phyloP scores from a whole-genome alignment of 148 eudicot genomes.

The Silene latifolia region DNA sequence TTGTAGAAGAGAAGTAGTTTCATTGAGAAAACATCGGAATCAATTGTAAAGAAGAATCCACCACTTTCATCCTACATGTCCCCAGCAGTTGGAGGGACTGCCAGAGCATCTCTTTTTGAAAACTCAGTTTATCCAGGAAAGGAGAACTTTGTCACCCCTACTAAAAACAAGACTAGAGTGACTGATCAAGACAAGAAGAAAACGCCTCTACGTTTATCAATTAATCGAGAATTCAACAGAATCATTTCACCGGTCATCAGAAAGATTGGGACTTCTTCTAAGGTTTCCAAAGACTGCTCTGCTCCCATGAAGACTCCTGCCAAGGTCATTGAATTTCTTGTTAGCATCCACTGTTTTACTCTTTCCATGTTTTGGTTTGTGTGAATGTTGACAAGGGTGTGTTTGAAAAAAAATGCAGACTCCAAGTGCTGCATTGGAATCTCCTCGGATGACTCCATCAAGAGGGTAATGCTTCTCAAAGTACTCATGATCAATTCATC shows the following conservation, averaged over 20 bases:
- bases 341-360: not conserved
- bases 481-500: not conserved
- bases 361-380: not conserved
- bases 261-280: constrained; percentile 43
- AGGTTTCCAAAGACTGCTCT: constrained; percentile 36
- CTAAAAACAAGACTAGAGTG: constrained; percentile 29
- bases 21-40: constrained; percentile 27
- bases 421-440: constrained; percentile 9
- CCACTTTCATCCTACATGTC: constrained; percentile 47
- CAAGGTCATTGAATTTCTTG: constrained; percentile 18
- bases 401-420: constrained; percentile 19
- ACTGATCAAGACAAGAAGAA: constrained; percentile 39
- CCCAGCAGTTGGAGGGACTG: constrained; percentile 32
- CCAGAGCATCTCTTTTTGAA: constrained; percentile 29
- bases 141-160: constrained; percentile 51
- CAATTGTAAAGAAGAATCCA: constrained; percentile 44
- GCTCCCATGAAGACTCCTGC: constrained; percentile 56
- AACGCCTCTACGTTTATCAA: constrained; percentile 43
- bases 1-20: constrained; percentile 26
- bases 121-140: constrained; percentile 40
- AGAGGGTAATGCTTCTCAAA: constrained; percentile 25
- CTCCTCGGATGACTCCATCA: constrained; percentile 25
- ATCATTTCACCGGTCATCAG: constrained; percentile 31
- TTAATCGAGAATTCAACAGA: constrained; percentile 46
- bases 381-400: not conserved